Evolutionary conservation across 805 yeast genomes (phyloP).

Genomic region (Ogataea pignaliae): DNA sequence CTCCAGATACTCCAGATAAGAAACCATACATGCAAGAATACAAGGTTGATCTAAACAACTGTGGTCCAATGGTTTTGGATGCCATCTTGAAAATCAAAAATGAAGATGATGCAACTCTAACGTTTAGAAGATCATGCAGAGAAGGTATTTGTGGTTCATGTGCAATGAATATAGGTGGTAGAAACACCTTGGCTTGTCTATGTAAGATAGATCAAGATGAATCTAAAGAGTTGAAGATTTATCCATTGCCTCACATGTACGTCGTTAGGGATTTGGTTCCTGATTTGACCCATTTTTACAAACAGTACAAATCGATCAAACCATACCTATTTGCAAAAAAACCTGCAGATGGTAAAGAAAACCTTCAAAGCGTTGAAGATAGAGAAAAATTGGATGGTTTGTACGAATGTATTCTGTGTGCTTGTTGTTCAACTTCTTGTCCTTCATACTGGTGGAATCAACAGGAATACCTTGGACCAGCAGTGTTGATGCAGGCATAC

Average conservation of each 20-base stretch:
- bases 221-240: slow-evolving; percentile 74
- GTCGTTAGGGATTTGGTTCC: slow-evolving; percentile 97
- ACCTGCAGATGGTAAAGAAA: slow-evolving; percentile 91
- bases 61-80: slow-evolving; percentile 98
- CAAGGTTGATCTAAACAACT: slow-evolving; percentile 78
- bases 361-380: slow-evolving; percentile 85
- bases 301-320: slow-evolving; percentile 97
- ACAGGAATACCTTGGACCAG: slow-evolving; percentile 97
- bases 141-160: slow-evolving; percentile 99
- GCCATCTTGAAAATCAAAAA: slow-evolving; percentile 92
- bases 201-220: slow-evolving; percentile 86
- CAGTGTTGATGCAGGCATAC: slow-evolving; percentile 98
- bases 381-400: slow-evolving; percentile 95
- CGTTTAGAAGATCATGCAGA: slow-evolving; percentile 97
- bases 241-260: slow-evolving; percentile 97
- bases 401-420: slow-evolving; percentile 96
- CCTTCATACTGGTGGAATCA: slow-evolving; percentile 99
- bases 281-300: slow-evolving; percentile 94
- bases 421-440: slow-evolving; percentile 98
- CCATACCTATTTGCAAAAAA: slow-evolving; percentile 87
- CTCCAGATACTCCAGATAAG: slow-evolving; percentile 91
- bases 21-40: slow-evolving; percentile 85
- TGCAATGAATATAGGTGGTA: slow-evolving; percentile 99
- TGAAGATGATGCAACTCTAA: slow-evolving; percentile 93
- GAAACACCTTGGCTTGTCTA: slow-evolving; percentile 94